phyloP scores from a whole-genome alignment of 352 stramenopile species.

The Globisporangium nodosum region DNA sequence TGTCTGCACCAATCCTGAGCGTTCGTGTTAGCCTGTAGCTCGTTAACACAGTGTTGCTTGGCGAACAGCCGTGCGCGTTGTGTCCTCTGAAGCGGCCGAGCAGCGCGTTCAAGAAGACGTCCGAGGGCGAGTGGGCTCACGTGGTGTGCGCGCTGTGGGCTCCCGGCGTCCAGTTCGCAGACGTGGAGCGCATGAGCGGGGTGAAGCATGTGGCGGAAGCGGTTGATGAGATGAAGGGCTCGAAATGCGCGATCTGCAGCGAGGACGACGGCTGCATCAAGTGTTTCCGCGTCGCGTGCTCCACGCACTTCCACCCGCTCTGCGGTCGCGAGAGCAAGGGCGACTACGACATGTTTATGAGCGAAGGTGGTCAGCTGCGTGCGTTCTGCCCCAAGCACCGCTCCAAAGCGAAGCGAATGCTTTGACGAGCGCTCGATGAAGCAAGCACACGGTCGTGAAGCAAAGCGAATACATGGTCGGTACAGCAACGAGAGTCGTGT shows the following conservation, averaged over 20 bases:
- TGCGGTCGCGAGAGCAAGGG: slow-evolving; percentile 79
- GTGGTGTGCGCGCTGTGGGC: slow-evolving; percentile 86
- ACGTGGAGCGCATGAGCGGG: slow-evolving; percentile 79
- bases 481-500: neutral
- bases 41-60: neutral
- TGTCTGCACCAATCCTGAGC: neutral
- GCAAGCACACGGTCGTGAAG: neutral
- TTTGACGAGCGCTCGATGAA: slow-evolving; percentile 4
- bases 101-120: slow-evolving; percentile 81
- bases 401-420: slow-evolving; percentile 31
- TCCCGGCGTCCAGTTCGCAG: slow-evolving; percentile 78
- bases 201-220: slow-evolving; percentile 71
- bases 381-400: slow-evolving; percentile 79
- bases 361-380: slow-evolving; percentile 74
- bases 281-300: slow-evolving; percentile 66
- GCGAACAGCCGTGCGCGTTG: slow-evolving; percentile 55
- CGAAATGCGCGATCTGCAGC: slow-evolving; percentile 59
- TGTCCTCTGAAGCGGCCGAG: slow-evolving; percentile 64
- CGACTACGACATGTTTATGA: slow-evolving; percentile 89
- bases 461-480: neutral
- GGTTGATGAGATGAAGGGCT: slow-evolving; percentile 56
- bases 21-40: neutral
- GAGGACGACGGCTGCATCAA: slow-evolving; percentile 77
- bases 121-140: slow-evolving; percentile 76
- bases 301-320: slow-evolving; percentile 74